phyloP scores from a whole-genome alignment of 73 alveolate species.

The Paramecium biaurelia region DNA sequence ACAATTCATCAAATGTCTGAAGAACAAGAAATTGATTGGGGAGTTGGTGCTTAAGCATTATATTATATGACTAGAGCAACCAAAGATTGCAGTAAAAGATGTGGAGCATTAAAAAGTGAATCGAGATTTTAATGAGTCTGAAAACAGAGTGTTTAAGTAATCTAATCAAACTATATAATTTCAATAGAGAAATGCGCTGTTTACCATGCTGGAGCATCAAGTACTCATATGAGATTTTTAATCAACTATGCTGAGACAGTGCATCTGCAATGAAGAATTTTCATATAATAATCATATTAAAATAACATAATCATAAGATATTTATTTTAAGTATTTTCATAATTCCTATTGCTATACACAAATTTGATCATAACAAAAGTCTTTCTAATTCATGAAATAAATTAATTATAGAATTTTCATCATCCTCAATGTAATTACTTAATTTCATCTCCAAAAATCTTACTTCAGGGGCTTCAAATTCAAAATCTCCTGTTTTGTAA shows the following conservation, averaged over 20 bases:
- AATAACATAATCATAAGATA: neutral
- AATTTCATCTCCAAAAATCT: conserved; percentile 11
- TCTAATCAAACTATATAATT: neutral
- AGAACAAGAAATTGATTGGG: conserved; percentile 15
- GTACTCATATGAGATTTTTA: conserved; percentile 35
- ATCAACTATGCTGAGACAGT: neutral
- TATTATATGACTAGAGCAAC: neutral
- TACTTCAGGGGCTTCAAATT: neutral
- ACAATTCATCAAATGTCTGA: conserved; percentile 1
- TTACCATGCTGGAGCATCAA: conserved; percentile 36
- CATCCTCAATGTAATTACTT: neutral
- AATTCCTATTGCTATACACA: neutral
- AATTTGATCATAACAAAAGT: neutral
- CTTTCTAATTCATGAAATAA: neutral
- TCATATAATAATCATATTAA: neutral
- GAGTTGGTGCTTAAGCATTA: conserved; percentile 38
- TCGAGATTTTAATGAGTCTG: conserved; percentile 17
- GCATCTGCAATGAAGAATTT: conserved; percentile 22
- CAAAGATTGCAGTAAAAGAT: conserved; percentile 9
- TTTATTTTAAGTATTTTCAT: neutral
- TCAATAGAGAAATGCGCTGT: conserved; percentile 28
- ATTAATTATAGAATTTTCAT: neutral
- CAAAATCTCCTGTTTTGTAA: neutral
- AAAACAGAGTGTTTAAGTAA: conserved; percentile 21
- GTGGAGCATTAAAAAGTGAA: conserved; percentile 6